These are phyloP conservation scores for Nitzschia putrida DNA, from an alignment of 108 stramenopile species.

Conservation along the genomic window DNA sequence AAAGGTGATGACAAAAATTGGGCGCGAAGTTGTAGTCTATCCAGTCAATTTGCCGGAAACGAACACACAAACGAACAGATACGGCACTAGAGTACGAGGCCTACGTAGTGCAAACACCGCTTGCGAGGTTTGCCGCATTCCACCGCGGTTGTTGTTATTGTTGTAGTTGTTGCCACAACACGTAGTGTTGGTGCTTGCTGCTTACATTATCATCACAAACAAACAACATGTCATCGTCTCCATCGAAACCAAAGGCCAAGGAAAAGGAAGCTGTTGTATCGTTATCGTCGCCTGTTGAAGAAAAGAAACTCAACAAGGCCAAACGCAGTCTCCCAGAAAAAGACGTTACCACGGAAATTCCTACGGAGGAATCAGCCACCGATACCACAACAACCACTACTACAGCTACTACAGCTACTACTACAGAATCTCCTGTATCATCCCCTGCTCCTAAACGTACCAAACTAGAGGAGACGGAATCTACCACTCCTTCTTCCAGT, in stretches of 20 bases:
- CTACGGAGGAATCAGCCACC: not conserved
- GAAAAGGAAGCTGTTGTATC: not conserved
- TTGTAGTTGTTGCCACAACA: no score
- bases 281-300: not conserved
- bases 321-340: not conserved
- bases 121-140: no score
- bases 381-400: not conserved
- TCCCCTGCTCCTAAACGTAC: not conserved
- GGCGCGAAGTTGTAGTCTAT: no score
- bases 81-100: no score
- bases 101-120: no score
- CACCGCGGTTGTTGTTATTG: no score
- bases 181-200: not conserved
- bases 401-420: not conserved
- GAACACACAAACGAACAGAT: no score
- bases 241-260: not conserved
- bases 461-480: not conserved
- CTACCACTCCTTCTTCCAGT: not conserved
- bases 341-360: not conserved
- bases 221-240: not conserved
- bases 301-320: not conserved
- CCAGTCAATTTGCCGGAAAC: no score
- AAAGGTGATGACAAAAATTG: no score
- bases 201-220: no score
- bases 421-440: not conserved